Percentiles rank a stretch among this genome's conserved stretches.
phyloP scores from a whole-genome alignment of 1,284 basidiomycete genomes.

The Heterobasidion occidentale region DNA sequence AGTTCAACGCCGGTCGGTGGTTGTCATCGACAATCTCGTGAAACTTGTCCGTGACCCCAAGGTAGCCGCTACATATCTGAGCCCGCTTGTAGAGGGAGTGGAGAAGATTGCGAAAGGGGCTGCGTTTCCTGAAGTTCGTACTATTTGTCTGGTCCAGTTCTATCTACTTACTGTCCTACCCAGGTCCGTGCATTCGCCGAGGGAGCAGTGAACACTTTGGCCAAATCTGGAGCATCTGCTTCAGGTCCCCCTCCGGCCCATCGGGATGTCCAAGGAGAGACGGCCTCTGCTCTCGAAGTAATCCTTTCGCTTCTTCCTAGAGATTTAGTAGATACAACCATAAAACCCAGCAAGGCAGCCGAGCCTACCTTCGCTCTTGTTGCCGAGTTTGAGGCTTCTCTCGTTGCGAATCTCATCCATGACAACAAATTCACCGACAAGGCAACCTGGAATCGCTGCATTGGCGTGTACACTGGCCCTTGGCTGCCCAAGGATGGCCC shows the following conservation, averaged over 20 bases:
- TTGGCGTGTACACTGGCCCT: slow-evolving; percentile 62
- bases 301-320: slow-evolving; percentile 57
- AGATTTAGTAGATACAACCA: slow-evolving; percentile 37
- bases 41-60: slow-evolving; percentile 93
- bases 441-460: slow-evolving; percentile 65
- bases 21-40: slow-evolving; percentile 95
- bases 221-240: slow-evolving; percentile 76
- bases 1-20: slow-evolving; percentile 81
- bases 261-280: slow-evolving; percentile 62
- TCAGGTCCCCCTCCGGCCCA: slow-evolving; percentile 54
- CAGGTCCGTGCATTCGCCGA: slow-evolving; percentile 88
- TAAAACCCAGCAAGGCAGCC: slow-evolving; percentile 38
- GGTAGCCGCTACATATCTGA: slow-evolving; percentile 87
- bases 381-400: slow-evolving; percentile 65
- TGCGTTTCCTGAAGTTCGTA: slow-evolving; percentile 86
- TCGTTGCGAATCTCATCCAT: slow-evolving; percentile 75
- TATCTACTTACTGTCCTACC: slow-evolving; percentile 7
- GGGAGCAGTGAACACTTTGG: slow-evolving; percentile 68
- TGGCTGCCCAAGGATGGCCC: slow-evolving; percentile 49
- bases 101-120: slow-evolving; percentile 87
- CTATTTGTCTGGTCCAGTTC: slow-evolving; percentile 7
- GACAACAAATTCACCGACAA: slow-evolving; percentile 58
- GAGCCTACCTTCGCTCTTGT: slow-evolving; percentile 41
- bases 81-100: slow-evolving; percentile 86
- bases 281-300: slow-evolving; percentile 42